Conservation (phyloP, 257 asterid species). For the Penstemon newberryi region DNA sequence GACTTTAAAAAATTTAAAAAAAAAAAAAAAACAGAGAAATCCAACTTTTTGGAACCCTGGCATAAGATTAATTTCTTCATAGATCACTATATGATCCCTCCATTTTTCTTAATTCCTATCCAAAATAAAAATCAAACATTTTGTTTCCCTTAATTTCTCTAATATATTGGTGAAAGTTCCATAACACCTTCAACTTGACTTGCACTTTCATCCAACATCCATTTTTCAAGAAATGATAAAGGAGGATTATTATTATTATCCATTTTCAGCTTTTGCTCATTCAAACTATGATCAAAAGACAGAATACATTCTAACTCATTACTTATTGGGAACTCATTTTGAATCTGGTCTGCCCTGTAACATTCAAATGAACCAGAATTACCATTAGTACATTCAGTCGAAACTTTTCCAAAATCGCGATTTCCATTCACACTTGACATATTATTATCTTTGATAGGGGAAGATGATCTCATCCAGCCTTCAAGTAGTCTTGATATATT, state of each 20-base stretch:
- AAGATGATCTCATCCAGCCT: conserved; percentile 92
- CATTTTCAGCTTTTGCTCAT: conserved; percentile 33
- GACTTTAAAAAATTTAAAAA: not conserved
- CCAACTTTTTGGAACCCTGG: conserved; percentile 63
- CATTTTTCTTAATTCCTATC: conserved; percentile 2
- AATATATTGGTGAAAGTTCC: conserved; percentile 70
- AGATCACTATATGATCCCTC: conserved; percentile 23
- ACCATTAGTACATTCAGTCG: not conserved
- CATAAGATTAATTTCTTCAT: conserved; percentile 31
- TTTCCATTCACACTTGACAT: conserved; percentile 11
- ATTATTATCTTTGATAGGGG: conserved; percentile 29
- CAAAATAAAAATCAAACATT: not conserved
- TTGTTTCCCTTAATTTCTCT: conserved; percentile 16
- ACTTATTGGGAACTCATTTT: conserved; percentile 30
- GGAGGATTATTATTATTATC: conserved; percentile 48
- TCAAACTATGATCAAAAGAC: conserved; percentile 39
- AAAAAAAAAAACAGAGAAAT: conserved; percentile 21
- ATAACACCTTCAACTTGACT: conserved; percentile 63
- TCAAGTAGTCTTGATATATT: conserved; percentile 85
- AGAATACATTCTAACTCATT: conserved; percentile 46
- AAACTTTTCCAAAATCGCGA: conserved; percentile 22
- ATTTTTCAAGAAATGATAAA: conserved; percentile 74
- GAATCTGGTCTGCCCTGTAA: conserved; percentile 34
- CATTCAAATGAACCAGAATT: conserved; percentile 29
- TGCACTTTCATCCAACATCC: conserved; percentile 82